Base-by-base conservation (phyloP, 1,139 yeast species). In the Yamadazyma pseudoaaseri region DNA sequence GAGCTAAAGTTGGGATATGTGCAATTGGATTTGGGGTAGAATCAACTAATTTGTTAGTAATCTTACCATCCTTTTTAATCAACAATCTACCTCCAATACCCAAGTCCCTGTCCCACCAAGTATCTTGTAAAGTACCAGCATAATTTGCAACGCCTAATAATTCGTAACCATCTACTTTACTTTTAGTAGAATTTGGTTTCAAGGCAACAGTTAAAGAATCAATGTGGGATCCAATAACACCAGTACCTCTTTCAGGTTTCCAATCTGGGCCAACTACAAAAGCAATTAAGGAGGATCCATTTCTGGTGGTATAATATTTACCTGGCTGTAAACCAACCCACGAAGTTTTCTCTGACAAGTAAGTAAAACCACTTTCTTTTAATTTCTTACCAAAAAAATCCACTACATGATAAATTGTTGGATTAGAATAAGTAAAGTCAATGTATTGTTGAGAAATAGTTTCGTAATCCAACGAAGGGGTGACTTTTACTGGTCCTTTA, bases 81-180 rank as follows among this genome's bases (percentile, higher is more conserved):
- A 65, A 49, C 21, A 69, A 53, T 30, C 67, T 51, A 9, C 76
- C 76, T n/a, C 74, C 75, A 33, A 70, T 46, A 5, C 72, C 75
- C 38, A 70, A 62, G 45, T 70, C 76, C 42, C 76, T 51, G 43
- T 68, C 73, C 50, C 65, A 56, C 71, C 73, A 66, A 3, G 60
- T 44, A 15, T 51, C 48, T 9, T 53, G 56, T 38, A 65, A 54
- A 3, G 66, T 54, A 6, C 73, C 73, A 4, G 68, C 62, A 44
- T 70, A 70, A 1, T 65, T 63, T 1, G 73, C 71, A 11, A 69
- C 72, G 1, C 73, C 74, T 20, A 70, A 55, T 26, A 63, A 46
- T 33, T 66, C 69, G 43, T 65, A 70, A 5, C 72, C 73, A 20
- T 65, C 69, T 10, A 58, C 57, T 13, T 53, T 42, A 3, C 37